Evolutionary conservation across 2,329 filamentous ascomycete species (phyloP), one percentile per base, ranked within the genome.

Genomic region (Botrytis medusae): DNA sequence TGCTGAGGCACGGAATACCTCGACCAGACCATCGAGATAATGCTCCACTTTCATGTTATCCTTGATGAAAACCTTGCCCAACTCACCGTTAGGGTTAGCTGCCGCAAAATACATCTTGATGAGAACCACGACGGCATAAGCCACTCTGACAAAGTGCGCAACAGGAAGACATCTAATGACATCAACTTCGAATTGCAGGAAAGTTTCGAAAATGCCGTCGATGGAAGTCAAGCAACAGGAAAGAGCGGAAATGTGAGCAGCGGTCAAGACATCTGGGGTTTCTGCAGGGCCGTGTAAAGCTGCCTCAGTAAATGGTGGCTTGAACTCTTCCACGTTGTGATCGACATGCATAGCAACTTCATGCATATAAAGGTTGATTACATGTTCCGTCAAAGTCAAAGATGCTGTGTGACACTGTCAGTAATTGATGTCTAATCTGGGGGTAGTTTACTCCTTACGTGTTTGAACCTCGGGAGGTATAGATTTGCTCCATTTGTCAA

Each of bases 1-100:
- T 0, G 91, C 90, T 0, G 90, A 86, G 57, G 87, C 85, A 73
- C 87, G 86, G 78, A 95, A 92, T 77, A 91, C 90, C 1, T 89
- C 86, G 1, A 93, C 87, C 32, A 95, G 84, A n/a, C 85, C 86
- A 75, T 93, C 90, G 4, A 97, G 85, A 79, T 93, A 92, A 71
- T 88, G 84, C 76, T 89, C 87, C 25, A 87, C 83, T 74, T 90
- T 89, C 83, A 95, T 87, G 76, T 90, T 86, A 72, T 91, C 87
- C 75, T 88, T 88, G 76, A 90, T 86, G 75, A 95, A 90, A 29
- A 94, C 87, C 74, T 88, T 87, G n/a, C 89, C 90, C 1, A 95
- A 86, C 77, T 91, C 90, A 25, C 88, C 91, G 59, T 87, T 86
- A 0, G 90, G 87, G 22, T 87, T 86, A 2, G 88, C 87, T 5